Percentiles rank a stretch among this genome's conserved stretches.
Conservation (phyloP, 192 early-diverging fungal species). For the Obelidium mucronatum region DNA sequence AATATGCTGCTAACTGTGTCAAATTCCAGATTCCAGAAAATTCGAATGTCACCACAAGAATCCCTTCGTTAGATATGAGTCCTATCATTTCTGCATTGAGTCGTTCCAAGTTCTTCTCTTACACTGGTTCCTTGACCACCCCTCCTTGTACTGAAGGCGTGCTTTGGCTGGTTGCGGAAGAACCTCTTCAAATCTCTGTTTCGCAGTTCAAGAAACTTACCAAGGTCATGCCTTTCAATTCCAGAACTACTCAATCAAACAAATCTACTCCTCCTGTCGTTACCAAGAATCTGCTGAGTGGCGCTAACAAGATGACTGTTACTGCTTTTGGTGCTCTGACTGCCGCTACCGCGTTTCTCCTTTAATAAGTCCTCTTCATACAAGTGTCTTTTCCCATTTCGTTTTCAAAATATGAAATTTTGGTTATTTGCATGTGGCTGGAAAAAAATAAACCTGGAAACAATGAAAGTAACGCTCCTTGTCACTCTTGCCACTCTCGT, state of each 20-base stretch:
- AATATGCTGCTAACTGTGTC: too few relatives aligned
- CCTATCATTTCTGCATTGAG: not conserved
- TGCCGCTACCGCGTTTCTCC: not conserved
- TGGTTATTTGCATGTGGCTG: not conserved
- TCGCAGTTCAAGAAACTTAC: not conserved
- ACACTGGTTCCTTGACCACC: slow-evolving; percentile 41
- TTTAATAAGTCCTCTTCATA: not conserved
- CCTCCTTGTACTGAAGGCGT: slow-evolving; percentile 71
- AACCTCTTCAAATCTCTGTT: not conserved
- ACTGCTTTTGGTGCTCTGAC: not conserved
- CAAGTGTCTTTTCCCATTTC: not conserved
- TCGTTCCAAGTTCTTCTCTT: not conserved
- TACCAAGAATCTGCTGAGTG: not conserved
- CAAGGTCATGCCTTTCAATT: slow-evolving; percentile 11
- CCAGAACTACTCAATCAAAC: slow-evolving; percentile 1
- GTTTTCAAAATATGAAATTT: not conserved
- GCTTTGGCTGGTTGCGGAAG: slow-evolving; percentile 42
- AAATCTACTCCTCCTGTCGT: not conserved
- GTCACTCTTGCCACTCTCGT: not conserved
- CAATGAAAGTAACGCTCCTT: not conserved
- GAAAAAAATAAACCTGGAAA: not conserved
- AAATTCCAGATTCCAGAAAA: not conserved
- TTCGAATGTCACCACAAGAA: not conserved
- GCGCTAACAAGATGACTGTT: not conserved
- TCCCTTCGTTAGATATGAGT: not conserved